These are phyloP conservation scores for Pseudocercospora pini-densiflorae DNA, from an alignment of 2,329 filamentous ascomycete genomes.

Conservation along the genomic window DNA sequence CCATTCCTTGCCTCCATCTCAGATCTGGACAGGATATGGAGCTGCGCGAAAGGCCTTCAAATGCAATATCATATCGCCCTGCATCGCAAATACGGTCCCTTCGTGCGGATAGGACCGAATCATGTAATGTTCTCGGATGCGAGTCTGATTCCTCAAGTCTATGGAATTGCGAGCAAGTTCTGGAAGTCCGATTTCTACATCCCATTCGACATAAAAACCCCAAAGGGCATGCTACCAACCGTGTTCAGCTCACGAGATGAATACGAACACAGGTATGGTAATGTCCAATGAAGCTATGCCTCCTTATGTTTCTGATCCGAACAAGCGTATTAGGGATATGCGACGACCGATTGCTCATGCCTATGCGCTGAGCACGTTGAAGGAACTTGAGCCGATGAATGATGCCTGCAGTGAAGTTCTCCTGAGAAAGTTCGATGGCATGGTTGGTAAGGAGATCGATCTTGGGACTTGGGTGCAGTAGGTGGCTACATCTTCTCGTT, in stretches of 20 bases:
- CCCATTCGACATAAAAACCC: conserved; percentile 30
- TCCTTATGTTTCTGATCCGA: too few species aligned
- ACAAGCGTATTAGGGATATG: conserved; percentile 35
- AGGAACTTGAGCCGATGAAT: conserved; percentile 33
- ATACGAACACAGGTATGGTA: conserved; percentile 38
- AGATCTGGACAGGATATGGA: conserved; percentile 40
- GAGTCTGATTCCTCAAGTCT: conserved; percentile 59
- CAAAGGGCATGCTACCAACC: conserved; percentile 21
- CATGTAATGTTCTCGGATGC: conserved; percentile 75
- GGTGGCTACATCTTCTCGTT: neutral
- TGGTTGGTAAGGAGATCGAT: conserved; percentile 28
- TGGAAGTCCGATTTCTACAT: conserved; percentile 27
- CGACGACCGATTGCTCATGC: conserved; percentile 36
- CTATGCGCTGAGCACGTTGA: conserved; percentile 30
- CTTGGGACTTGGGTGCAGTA: conserved; percentile 31
- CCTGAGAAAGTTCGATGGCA: conserved; percentile 24
- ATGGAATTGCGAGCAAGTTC: conserved; percentile 59
- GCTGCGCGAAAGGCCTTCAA: conserved; percentile 71
- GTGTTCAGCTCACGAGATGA: conserved; percentile 49
- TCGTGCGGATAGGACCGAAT: conserved; percentile 76
- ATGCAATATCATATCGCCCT: conserved; percentile 60
- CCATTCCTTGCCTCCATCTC: conserved; percentile 62
- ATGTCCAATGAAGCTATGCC: too few species aligned
- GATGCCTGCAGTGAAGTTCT: conserved; percentile 32
- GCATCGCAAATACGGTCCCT: conserved; percentile 69